Base-by-base conservation (phyloP, 2,329 filamentous ascomycete genomes). In the Thermochaetoides dissita region DNA sequence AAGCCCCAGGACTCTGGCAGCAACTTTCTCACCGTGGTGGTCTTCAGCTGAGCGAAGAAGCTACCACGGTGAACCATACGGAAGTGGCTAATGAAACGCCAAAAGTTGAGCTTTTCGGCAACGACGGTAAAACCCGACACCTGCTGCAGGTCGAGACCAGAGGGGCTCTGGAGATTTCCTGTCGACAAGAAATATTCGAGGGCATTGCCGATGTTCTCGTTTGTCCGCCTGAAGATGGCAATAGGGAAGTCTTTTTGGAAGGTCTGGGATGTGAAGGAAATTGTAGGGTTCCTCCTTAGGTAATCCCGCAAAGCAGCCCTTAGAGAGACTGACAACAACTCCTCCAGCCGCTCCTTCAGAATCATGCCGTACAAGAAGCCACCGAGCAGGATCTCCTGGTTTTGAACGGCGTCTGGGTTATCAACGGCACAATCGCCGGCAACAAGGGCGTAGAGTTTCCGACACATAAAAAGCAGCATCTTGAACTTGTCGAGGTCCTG, bases 51-150 rank as follows among this genome's bases (percentile, higher is more conserved):
- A 3, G 91, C 91, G 61, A 98, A 98, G 74, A 98, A 98, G 59
- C 86, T 91, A 69, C 91, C 91, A 78, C 91, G 79, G 67, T 98
- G 91, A 44, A 98, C 86, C 87, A 95, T 95, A 52, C 91, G 83
- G 73, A 98, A 98, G 63, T 98, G 91, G 62, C 85, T 91, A 66
- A 98, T 94, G 66, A 96, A 98, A 55, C 91, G 85, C 56, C 94
- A 78, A 60, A 96, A 98, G 66, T 98, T 98, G 59, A 98, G 89
- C 71, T 96, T 96, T 60, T 98, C 91, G 3, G 91, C 91, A 40
- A 96, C 88, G 39, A 98, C 87, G 0, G 86, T 94, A 62, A 94
- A 98, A 48, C 91, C 91, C 9, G 89, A 91, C 0, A 82, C 81
- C 62, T 98, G 91, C 58, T 96, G 91, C 55, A 95, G 63, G 71